Evolutionary conservation across 371 early-diverging fungal genomes (phyloP).

Genomic region (Rhizopus sp.): DNA sequence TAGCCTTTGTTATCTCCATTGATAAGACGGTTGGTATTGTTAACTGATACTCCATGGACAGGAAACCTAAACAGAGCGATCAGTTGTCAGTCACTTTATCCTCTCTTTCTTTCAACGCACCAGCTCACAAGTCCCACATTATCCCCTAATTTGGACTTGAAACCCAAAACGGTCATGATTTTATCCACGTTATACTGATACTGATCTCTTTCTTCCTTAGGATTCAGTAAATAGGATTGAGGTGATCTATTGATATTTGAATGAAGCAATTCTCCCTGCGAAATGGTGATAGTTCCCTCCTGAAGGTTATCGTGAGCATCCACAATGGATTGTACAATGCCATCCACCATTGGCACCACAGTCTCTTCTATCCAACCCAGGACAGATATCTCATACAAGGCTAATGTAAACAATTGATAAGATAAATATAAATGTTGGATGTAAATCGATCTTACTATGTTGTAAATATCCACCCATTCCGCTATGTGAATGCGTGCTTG

Average conservation of each 20-base stretch:
- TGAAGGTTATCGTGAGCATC: constrained; percentile 55
- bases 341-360: constrained; percentile 53
- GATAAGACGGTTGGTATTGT: constrained; percentile 53
- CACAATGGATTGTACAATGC: constrained; percentile 55
- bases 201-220: constrained; percentile 48
- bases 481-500: constrained; percentile 68
- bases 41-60: constrained; percentile 66
- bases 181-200: constrained; percentile 61
- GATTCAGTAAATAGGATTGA: constrained; percentile 59
- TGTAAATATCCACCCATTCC: constrained; percentile 52
- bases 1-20: constrained; percentile 74
- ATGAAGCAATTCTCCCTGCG: constrained; percentile 43
- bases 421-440: background rate
- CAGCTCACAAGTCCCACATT: constrained; percentile 42
- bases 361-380: constrained; percentile 52
- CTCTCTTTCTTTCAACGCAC: constrained; percentile 19
- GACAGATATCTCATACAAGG: constrained; percentile 37
- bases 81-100: background rate
- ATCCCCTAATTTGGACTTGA: constrained; percentile 28
- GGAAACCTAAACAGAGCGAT: constrained; percentile 52
- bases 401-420: constrained; percentile 15
- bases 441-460: constrained; percentile 31
- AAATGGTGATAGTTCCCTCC: constrained; percentile 32
- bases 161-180: constrained; percentile 46
- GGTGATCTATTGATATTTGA: constrained; percentile 64